Base-by-base conservation (phyloP, 2,329 filamentous ascomycete genomes). In the Rutstroemia sp. region DNA sequence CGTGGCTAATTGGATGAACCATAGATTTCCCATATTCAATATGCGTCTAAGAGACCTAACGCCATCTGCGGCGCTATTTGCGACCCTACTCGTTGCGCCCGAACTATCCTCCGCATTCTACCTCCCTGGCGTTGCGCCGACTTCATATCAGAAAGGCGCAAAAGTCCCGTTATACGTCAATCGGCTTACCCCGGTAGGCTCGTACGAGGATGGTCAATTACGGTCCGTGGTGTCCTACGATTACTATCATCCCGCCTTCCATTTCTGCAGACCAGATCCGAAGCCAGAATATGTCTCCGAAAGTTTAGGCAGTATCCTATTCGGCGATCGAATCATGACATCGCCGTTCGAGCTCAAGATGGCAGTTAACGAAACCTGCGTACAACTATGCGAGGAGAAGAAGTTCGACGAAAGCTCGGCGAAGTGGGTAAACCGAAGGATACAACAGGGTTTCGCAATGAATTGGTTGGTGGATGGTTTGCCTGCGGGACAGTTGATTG, bases 401-500 rank as follows among this genome's bases (percentile, higher is more conserved):
- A 87, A 85, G 21, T 86, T 85, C 68, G 79, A 87, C 46, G 74
- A 81, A 30, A 77, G 79, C 18, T 82, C 85, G 52, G 82, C 89
- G 19, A 78, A 83, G 53, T 97, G 96, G 61, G 86, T 96, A 60
- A 95, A 94, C 70, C 78, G 79, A 65, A 83, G 86, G 66, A 96
- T 99, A 70, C 77, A 79, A 67, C 83, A 95, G 70, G 90, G 87
- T 37, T 96, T 95, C 73, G 92, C 92, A 66, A 74, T 97, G 66
- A 96, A 97, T 71, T 96, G 92, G 90, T 79, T 99, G 52, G 87
- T 99, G 41, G 94, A 99, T 71, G 92, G 94, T 2, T 77, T 99
- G 52, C 94, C 94, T 0, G 94, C 91, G 2, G 94, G 91, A 23
- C 90, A 96, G 71, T 77, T 87, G 67, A 86, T 91, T 59, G 75